A percentile compares a stretch with the other conserved stretches of the same genome.
Conservation (phyloP, 2,329 filamentous ascomycete species). For the Ascochyta pisi region DNA sequence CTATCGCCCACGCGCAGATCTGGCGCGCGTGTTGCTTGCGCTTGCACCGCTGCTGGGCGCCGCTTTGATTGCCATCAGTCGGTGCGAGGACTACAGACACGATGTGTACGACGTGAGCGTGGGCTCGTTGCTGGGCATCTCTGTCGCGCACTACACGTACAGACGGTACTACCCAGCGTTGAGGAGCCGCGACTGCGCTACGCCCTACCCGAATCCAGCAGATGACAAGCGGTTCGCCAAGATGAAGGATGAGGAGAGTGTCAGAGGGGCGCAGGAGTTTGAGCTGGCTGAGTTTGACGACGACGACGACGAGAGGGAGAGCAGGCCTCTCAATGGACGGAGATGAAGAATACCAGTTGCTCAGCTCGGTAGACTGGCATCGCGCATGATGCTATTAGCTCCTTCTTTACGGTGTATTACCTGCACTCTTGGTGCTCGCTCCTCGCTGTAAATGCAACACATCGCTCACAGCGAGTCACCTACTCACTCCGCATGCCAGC, state of each 20-base stretch:
- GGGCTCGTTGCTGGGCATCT: conserved; percentile 62
- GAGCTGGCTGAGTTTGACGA: conserved; percentile 46
- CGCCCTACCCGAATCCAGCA: conserved; percentile 55
- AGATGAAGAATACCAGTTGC: conserved; percentile 16
- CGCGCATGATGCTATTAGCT: neutral
- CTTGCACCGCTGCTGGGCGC: conserved; percentile 64
- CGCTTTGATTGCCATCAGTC: conserved; percentile 65
- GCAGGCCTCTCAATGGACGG: conserved; percentile 29
- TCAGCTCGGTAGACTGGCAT: neutral
- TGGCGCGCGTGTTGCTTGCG: conserved; percentile 62
- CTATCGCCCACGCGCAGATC: conserved; percentile 64
- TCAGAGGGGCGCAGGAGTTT: conserved; percentile 42
- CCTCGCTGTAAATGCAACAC: conserved; percentile 8
- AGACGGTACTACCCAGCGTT: conserved; percentile 66
- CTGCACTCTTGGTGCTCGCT: neutral
- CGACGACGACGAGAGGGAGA: conserved; percentile 35
- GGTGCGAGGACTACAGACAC: conserved; percentile 69
- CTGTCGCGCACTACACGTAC: conserved; percentile 65
- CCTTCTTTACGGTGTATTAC: neutral
- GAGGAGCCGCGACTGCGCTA: conserved; percentile 58
- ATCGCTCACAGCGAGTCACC: neutral
- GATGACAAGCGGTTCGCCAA: conserved; percentile 45
- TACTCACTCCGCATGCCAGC: conserved; percentile 22
- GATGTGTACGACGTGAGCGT: conserved; percentile 68
- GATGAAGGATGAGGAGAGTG: conserved; percentile 53